Evolutionary conservation across 2,329 filamentous ascomycete genomes (phyloP), one percentile per base, ranked within the genome.

Genomic region (Cordyceps tenuipes): DNA sequence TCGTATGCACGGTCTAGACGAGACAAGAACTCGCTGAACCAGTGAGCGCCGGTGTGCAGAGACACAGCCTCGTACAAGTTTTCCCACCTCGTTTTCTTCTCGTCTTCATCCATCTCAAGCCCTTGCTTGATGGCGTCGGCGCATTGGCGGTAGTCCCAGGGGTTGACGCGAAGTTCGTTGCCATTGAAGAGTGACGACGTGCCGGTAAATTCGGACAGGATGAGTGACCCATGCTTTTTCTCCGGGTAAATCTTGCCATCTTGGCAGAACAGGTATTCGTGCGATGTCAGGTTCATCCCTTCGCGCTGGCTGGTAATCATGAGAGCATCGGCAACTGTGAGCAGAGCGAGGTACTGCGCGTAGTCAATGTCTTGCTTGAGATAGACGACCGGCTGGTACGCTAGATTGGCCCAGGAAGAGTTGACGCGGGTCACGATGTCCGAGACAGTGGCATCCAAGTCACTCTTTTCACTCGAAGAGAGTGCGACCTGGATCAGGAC

Each of bases 351-450:
- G 68, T 97, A 97, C 70, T 97, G 92, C 0, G 89, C 80, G 69
- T 96, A 96, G 61, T 90, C 87, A 62, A 97, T 94, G 67, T 97
- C 93, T 72, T 97, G 93, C 73, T 95, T 92, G 57, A 97, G 79
- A 72, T 97, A 97, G 6, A 97, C 89, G 12, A 97, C 82, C 1
- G 93, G 93, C 68, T 96, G 91, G 68, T 97, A 94, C 0, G 91
- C 90, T 54, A 97, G 79, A 29, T 91, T 96, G 7, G 92, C 92
- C 79, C 92, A 92, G 0, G 86, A 86, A 0, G 91, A 94, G 72
- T 97, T 96, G 71, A 97, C 93, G 62, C 93, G 86, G 57, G 91
- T 96, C 64, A 96, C 91, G 70, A 97, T 97, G 71, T 97, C 91
- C 1, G 90, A 92, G 26, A 97, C 88, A 0, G 89, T 90, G 1